Conservation (phyloP, 208 protist genomes). For the Trypanosoma scelopori region DNA sequence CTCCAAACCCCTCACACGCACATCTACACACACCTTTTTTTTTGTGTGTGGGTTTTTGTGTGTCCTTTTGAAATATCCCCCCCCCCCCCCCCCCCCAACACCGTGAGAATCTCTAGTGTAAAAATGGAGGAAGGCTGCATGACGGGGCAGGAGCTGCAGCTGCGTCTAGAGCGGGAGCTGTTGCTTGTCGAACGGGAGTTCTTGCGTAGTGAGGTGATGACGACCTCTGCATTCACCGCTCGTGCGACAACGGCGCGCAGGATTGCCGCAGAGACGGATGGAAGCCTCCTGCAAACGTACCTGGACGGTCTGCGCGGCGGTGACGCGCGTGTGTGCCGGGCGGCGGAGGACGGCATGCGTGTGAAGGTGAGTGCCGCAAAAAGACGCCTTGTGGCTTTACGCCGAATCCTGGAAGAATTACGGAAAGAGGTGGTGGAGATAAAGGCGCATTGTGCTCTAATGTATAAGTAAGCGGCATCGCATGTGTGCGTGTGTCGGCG, state of each 20-base stretch:
- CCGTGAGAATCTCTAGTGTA: too few relatives aligned
- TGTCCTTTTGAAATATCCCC: too few relatives aligned
- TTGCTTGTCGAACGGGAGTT: slow-evolving; percentile 49
- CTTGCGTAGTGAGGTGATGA: slow-evolving; percentile 35
- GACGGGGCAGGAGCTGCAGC: slow-evolving; percentile 24
- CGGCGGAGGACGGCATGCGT: slow-evolving; percentile 45
- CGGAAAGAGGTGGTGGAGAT: slow-evolving; percentile 37
- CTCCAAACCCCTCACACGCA: too few relatives aligned
- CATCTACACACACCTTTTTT: not conserved
- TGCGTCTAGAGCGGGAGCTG: slow-evolving; percentile 51
- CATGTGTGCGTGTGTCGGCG: not conserved
- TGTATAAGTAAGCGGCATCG: slow-evolving; percentile 12
- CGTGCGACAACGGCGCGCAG: slow-evolving; percentile 52
- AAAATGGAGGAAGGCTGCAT: not conserved
- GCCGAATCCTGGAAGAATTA: slow-evolving; percentile 40
- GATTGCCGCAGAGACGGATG: slow-evolving; percentile 41
- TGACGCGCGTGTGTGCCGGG: slow-evolving; percentile 25
- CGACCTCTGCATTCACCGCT: slow-evolving; percentile 36
- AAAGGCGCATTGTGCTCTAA: slow-evolving; percentile 28
- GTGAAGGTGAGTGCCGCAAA: slow-evolving; percentile 22
- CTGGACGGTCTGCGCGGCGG: slow-evolving; percentile 35
- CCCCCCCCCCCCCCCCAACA: too few relatives aligned
- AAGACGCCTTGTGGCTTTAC: slow-evolving; percentile 33
- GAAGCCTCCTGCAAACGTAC: slow-evolving; percentile 47
- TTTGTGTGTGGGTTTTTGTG: too few relatives aligned